These are phyloP conservation scores for Daucus carota DNA, from an alignment of 129 eudicot genomes.

Conservation along the genomic window DH1_v3.0 NC_030383.2:60771501-60772000, in stretches of 20 bases:
- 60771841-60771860: background rate
- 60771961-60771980: background rate
- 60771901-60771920: background rate
- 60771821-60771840: too few relatives aligned
- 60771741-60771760: background rate
- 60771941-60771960: background rate
- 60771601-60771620: background rate
- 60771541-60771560: background rate
- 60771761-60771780: background rate
- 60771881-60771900: too few relatives aligned
- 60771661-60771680: too few relatives aligned
- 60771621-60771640: constrained; percentile 1
- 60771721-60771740: background rate
- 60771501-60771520: constrained; percentile 4
- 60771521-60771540: background rate
- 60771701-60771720: background rate
- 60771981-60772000: background rate
- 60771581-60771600: background rate
- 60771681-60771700: background rate
- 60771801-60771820: too few relatives aligned
- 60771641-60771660: background rate
- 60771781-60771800: too few relatives aligned
- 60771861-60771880: too few relatives aligned
- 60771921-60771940: background rate
- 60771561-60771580: background rate